phyloP scores from a whole-genome alignment of 148 eudicot species.

The Silene latifolia region DNA sequence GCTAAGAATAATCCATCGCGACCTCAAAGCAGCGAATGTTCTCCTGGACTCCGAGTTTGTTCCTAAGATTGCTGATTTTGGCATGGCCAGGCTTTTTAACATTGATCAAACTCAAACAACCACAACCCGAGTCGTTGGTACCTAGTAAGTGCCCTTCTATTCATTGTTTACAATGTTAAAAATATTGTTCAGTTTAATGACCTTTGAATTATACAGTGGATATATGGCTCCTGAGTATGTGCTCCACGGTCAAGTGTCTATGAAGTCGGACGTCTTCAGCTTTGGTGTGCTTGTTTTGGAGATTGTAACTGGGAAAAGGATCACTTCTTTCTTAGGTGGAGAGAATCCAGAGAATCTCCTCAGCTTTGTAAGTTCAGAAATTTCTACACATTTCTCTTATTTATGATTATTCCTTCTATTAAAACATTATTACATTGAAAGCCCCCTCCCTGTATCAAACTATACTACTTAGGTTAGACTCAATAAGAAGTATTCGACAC shows the following conservation, averaged over 20 bases:
- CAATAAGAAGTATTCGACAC: no score
- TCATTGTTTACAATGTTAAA: background rate
- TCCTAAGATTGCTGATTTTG: constrained; percentile 50
- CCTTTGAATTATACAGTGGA: constrained; percentile 29
- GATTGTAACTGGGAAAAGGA: constrained; percentile 33
- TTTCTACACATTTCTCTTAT: background rate
- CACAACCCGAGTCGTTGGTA: constrained; percentile 37
- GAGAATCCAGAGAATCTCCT: constrained; percentile 30
- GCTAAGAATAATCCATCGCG: constrained; percentile 35
- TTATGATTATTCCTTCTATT: background rate
- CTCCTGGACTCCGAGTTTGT: constrained; percentile 34
- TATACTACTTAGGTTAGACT: no score
- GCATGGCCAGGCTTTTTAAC: constrained; percentile 40
- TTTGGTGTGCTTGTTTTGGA: constrained; percentile 43
- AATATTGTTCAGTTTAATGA: background rate
- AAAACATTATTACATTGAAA: no score
- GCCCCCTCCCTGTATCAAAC: no score
- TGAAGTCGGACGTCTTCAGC: constrained; percentile 39
- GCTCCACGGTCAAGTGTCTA: constrained; percentile 35
- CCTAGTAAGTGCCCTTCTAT: constrained; percentile 24
- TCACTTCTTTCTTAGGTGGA: constrained; percentile 14
- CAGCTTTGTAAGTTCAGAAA: constrained; percentile 21
- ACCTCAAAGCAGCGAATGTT: constrained; percentile 43
- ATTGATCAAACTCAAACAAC: constrained; percentile 30
- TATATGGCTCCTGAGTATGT: constrained; percentile 42